Base-by-base conservation (phyloP, 2,329 filamentous ascomycete genomes). In the Trichoderma sp. region DNA sequence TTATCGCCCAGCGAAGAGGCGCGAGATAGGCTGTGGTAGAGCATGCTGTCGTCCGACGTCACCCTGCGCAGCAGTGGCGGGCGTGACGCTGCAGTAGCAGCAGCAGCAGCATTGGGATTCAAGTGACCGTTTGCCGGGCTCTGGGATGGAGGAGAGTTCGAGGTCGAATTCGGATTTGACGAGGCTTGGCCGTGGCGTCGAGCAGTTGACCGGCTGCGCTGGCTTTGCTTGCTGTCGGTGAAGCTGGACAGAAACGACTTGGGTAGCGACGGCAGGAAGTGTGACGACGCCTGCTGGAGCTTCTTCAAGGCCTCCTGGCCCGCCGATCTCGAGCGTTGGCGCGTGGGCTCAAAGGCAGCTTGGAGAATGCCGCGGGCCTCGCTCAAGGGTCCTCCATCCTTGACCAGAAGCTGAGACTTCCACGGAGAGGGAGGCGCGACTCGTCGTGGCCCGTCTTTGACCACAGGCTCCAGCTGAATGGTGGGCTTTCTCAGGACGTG, bases 1-100 rank as follows among this genome's bases (percentile, higher is more conserved):
- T 94, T 92, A 75, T 97, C 92, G 2, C 94, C 94, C 0, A 96
- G 84, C 0, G 93, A 96, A 0, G 93, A 95, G 1, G 91, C 89
- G 29, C 89, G 85, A 0, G 94, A 97, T 3, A 93, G 81, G 5
- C 87, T 89, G 72, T 92, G 88, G 72, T 91, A 90, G 17, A 95
- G 84, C 69, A 96, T 79, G 5, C 92, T 95, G 68, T 93, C 90
- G 76, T 97, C 91, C 22, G 79, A 80, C 8, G 78, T 80, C 12
- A 76, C 78, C 67, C 74, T 76, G 37, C 73, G 78, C 39, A 76
- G 73, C 53, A 72, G 67, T n/a, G 66, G 72, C 42, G 74, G 76
- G 10, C 76, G 73, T 9, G 67, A 59, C 19, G 70, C 58, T 15
- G 71, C n/a, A 39, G 67, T 32, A 3, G 27, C 22, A 15, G n/a